Evolutionary conservation across 139 green algal genomes (phyloP), one percentile per base, ranked within the genome.

Genomic region (Closterium sp.): DNA sequence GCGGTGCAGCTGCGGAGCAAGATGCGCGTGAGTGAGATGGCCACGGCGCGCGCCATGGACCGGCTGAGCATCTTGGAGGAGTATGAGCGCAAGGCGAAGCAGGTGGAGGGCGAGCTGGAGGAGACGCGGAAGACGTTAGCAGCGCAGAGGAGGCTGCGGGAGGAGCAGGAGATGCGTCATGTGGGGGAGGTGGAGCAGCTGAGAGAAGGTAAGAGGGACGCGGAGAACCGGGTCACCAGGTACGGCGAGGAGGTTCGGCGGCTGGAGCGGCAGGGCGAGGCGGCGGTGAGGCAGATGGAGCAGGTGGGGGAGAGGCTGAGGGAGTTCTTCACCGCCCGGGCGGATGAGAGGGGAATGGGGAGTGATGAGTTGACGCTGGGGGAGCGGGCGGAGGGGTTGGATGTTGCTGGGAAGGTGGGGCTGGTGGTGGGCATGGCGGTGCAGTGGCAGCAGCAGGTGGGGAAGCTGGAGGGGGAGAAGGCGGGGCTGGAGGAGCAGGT

Each of bases 1-100:
- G 32, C 90, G 83, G 38, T 34, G 89, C 34, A 88, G 55, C 55
- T 92, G 3, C 6, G 86, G 31, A 92, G 86, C 33, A 88, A 89
- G 64, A 21, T 92, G 31, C 34, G 89, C n/a, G 30, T 92, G 10
- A 34, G 30, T 85, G 89, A 92, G 86, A 92, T 92, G 89, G 89
- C 89, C 3, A 90, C 30, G 12, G 34, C 43, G 89, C n/a, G 76
- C 1, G 84, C 81, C 7, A 81, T 83, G 25, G 89, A 92, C 9
- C 31, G 89, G 83, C 89, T 92, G 89, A 76, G 31, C 8, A 81
- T 92, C 83, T 33, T 92, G 43, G 89, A 88, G 83, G 90, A 85
- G 16, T 81, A 90, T 84, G 89, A 92, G 33, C 34, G 32, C 81
- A 30, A 9, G 4, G 83, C 89, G 25, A 88, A 90, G 32, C 83